Evolutionary conservation across 371 early-diverging fungal genomes (phyloP).

Genomic region (Thermomucor indicae-seudaticae): DNA sequence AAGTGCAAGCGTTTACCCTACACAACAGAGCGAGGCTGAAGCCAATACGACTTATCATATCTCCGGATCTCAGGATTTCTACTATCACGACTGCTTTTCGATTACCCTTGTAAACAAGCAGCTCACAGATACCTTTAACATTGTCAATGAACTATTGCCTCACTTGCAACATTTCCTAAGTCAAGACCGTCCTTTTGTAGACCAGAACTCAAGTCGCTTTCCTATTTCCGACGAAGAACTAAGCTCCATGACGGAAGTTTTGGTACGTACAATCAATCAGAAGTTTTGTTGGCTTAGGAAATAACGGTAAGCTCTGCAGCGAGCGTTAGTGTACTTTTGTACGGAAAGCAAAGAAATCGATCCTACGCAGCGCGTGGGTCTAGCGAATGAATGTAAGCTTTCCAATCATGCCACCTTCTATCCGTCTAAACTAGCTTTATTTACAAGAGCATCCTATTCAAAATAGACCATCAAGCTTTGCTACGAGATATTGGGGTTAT

Average conservation of each 20-base stretch:
- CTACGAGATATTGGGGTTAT: constrained; percentile 49
- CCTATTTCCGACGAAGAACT: constrained; percentile 19
- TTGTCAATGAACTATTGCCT: constrained; percentile 32
- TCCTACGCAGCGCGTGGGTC: constrained; percentile 34
- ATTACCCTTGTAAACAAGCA: constrained; percentile 26
- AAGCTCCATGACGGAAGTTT: constrained; percentile 12
- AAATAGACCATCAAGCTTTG: constrained; percentile 43
- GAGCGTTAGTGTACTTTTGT: constrained; percentile 43
- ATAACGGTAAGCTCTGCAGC: no score
- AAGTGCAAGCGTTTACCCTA: neutral
- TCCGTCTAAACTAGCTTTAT: no score
- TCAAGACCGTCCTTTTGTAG: constrained; percentile 4
- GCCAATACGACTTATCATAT: constrained; percentile 10
- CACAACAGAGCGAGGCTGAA: neutral
- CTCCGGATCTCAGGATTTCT: constrained; percentile 29
- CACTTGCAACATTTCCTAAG: constrained; percentile 23
- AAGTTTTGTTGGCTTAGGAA: no score
- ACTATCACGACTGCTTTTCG: constrained; percentile 42
- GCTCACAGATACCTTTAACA: constrained; percentile 26
- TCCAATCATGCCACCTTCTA: no score
- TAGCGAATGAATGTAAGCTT: constrained; percentile 37
- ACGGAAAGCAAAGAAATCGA: constrained; percentile 41
- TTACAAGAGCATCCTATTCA: no score
- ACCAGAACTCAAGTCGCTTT: constrained; percentile 8
- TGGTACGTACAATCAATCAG: constrained; percentile 24